Percentiles rank a stretch among this genome's conserved stretches.
Evolutionary conservation across 2,329 filamentous ascomycete species (phyloP).

Genomic region (Colletotrichum melonis): DNA sequence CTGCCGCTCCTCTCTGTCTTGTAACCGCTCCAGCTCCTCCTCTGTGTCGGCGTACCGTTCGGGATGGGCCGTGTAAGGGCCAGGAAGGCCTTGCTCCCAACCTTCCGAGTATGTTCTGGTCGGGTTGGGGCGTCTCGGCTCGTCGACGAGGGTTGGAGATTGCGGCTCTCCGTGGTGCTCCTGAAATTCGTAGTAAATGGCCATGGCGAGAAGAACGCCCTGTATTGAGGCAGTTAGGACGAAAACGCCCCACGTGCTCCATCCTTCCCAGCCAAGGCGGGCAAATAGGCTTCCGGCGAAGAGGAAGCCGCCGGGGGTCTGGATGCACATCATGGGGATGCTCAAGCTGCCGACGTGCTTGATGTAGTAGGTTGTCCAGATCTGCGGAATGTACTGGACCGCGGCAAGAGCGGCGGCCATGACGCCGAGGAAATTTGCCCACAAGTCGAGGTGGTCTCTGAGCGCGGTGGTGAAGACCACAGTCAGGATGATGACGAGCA

Average conservation of each 20-base stretch:
- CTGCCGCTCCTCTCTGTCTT: conserved; percentile 62
- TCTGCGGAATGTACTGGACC: conserved; percentile 95
- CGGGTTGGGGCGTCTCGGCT: conserved; percentile 49
- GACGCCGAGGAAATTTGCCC: conserved; percentile 89
- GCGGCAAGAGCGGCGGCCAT: conserved; percentile 82
- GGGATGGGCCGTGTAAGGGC: conserved; percentile 63
- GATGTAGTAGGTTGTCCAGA: conserved; percentile 88
- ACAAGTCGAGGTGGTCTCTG: conserved; percentile 74
- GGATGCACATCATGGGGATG: conserved; percentile 98
- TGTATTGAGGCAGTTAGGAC: conserved; percentile 88
- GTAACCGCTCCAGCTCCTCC: conserved; percentile 61
- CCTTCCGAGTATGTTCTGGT: conserved; percentile 61
- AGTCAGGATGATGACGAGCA: conserved; percentile 77
- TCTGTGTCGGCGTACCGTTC: conserved; percentile 63
- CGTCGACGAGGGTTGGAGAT: conserved; percentile 18
- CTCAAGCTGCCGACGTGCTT: conserved; percentile 91
- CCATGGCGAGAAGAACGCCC: conserved; percentile 83
- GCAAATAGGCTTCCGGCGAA: conserved; percentile 88
- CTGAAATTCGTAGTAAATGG: conserved; percentile 77
- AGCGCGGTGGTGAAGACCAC: conserved; percentile 73
- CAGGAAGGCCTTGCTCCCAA: conserved; percentile 62
- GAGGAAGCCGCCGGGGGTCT: conserved; percentile 91
- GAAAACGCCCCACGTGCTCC: conserved; percentile 96
- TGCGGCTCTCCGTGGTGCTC: conserved; percentile 46
- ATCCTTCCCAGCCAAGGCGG: conserved; percentile 83